Conservation (phyloP, 2,329 filamentous ascomycete species). For the Cylindrodendrum hubeiense region DNA sequence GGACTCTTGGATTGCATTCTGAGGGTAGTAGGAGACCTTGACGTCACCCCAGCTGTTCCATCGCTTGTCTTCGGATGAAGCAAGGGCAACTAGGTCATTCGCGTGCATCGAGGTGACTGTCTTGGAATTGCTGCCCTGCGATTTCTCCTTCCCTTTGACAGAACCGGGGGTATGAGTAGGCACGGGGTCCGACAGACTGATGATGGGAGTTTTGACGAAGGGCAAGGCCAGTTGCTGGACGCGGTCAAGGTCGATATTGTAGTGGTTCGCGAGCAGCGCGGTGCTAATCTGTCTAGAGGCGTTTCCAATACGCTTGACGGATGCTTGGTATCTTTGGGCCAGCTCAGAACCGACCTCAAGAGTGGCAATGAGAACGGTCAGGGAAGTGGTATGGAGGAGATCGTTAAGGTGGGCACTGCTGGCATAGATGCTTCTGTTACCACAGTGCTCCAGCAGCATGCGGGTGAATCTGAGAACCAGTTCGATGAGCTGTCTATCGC, state of each 20-base stretch:
- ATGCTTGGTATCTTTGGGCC: slow-evolving; percentile 92
- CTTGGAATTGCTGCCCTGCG: slow-evolving; percentile 54
- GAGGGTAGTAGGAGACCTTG: slow-evolving; percentile 82
- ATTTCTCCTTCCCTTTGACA: slow-evolving; percentile 83
- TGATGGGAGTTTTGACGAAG: slow-evolving; percentile 78
- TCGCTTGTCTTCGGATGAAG: slow-evolving; percentile 67
- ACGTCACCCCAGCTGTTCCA: slow-evolving; percentile 88
- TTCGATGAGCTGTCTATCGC: slow-evolving; percentile 84
- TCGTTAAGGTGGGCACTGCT: slow-evolving; percentile 93
- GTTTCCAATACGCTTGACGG: slow-evolving; percentile 80
- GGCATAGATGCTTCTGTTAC: slow-evolving; percentile 94
- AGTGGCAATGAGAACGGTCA: slow-evolving; percentile 81
- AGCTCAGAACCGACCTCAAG: slow-evolving; percentile 87
- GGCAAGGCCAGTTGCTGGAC: slow-evolving; percentile 86
- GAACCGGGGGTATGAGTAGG: slow-evolving; percentile 67
- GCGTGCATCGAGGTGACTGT: slow-evolving; percentile 74
- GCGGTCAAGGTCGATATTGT: slow-evolving; percentile 81
- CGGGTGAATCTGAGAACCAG: slow-evolving; percentile 86
- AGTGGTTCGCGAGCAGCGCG: slow-evolving; percentile 86
- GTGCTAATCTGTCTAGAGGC: slow-evolving; percentile 76
- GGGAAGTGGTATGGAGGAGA: slow-evolving; percentile 87
- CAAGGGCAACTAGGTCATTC: slow-evolving; percentile 85
- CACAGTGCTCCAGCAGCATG: slow-evolving; percentile 92
- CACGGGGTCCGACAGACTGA: slow-evolving; percentile 64
- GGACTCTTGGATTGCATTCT: slow-evolving; percentile 45